Evolutionary conservation across 2,329 filamentous ascomycete genomes (phyloP), one percentile per base, ranked within the genome.

Genomic region (Bipolaris cookei): DNA sequence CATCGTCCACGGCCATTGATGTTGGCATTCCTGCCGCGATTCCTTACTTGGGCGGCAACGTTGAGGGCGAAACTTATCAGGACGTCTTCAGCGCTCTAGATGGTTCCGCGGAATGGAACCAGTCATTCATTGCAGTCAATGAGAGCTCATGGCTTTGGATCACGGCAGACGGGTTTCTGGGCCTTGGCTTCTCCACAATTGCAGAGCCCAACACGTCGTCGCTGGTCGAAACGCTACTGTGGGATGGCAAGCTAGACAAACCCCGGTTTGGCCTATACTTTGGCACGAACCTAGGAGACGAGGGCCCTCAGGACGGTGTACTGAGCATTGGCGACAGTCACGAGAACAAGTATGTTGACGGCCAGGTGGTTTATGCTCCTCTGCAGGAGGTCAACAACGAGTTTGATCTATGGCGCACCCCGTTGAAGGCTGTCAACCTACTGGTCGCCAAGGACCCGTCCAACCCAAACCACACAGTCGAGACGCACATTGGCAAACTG

Each of bases 331-430:
- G 63, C 21, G 55, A 49, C 28, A 61, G 59, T 54, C 42, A 88
- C 70, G 73, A 81, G 59, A 87, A 84, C 35, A 68, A 81, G 64
- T 89, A 89, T 69, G 81, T 82, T 60, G 86, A 89, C 62, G 86
- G 86, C 65, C 84, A 85, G 62, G 84, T 89, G 51, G 84, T 85
- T 54, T 67, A 54, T 46, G 38, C 56, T 3, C 64, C 64, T 6
- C 46, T 66, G 32, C 14, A 37, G 1, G 57, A 57, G 34, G 25
- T 28, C 25, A 59, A 62, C 18, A 50, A 51, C 5, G 37, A 48
- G 3, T 63, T 61, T 23, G 59, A 66, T 35, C 54, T 67, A 10
- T 67, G 64, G 64, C 51, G 61, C 30, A 18, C 57, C 4, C 49
- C 63, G n/a, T 52, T 67, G 14, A 51, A 61, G 14, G 51, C 46